These are phyloP conservation scores for Silene coronaria DNA, from an alignment of 179 eudicot species.

Conservation along the genomic window DNA sequence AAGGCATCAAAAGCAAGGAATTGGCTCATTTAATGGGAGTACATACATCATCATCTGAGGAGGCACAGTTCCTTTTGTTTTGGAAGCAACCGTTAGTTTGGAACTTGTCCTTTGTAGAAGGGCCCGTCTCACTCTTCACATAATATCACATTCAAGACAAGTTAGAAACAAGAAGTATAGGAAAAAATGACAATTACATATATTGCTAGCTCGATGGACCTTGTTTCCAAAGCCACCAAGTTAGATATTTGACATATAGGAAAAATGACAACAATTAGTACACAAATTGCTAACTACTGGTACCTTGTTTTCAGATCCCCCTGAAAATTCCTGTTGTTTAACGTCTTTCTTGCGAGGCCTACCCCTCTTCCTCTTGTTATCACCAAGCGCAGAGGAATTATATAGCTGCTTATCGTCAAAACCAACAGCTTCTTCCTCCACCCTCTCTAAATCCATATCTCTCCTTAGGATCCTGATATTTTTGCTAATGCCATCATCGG, in stretches of 20 bases:
- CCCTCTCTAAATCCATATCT: not conserved
- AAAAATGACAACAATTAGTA: not conserved
- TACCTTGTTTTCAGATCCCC: conserved; percentile 43
- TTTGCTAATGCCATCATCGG: not conserved
- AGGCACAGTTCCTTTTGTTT: conserved; percentile 24
- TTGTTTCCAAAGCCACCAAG: not conserved
- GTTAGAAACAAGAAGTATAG: not conserved
- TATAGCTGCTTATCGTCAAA: conserved; percentile 17
- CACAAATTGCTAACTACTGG: not conserved
- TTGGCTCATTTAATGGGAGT: not conserved
- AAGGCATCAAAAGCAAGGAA: not conserved
- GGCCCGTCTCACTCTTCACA: conserved; percentile 19
- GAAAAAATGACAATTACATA: not conserved
- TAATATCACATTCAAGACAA: conserved; percentile 1
- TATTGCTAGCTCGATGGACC: not conserved
- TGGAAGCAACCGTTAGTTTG: conserved; percentile 13
- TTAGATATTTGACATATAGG: not conserved
- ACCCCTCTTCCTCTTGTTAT: conserved; percentile 24
- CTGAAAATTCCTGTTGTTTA: conserved; percentile 22
- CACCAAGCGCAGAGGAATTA: conserved; percentile 16
- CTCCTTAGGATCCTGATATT: not conserved
- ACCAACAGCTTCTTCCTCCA: conserved; percentile 17
- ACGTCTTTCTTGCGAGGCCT: conserved; percentile 14
- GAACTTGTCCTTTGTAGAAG: conserved; percentile 19
- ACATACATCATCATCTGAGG: conserved; percentile 31